Evolutionary conservation across 768 basidiomycete species (phyloP), one percentile per base, ranked within the genome.

Genomic region (Thelephora aurantiotincta): DNA sequence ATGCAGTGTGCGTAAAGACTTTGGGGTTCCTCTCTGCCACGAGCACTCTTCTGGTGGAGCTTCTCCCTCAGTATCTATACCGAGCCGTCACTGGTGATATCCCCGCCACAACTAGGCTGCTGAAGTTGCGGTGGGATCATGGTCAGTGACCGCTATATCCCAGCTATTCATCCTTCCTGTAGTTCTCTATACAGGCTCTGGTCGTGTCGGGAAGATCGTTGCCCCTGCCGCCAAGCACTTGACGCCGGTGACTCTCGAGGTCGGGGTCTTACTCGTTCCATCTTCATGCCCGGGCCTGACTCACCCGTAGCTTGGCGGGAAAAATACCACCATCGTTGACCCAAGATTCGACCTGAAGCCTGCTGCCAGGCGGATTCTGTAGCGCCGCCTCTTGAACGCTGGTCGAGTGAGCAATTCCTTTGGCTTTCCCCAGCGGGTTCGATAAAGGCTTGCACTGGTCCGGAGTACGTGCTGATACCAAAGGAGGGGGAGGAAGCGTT

Each of bases 301-400:
- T 9, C 26, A 4, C 5, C 26, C 9, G 26, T 9, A 30, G 26
- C 35, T 55, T 36, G 46, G 48, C 52, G 65, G 86, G 20, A 87
- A 89, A 60, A 78, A 74, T 1, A 86, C 87, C 1, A 83, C 78
- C 16, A 67, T 90, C 51, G 65, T 92, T 38, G 83, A 89, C 59
- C 70, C 82, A 0, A 69, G 66, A 18, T 77, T 74, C 47, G 80
- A 91, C 57, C 63, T 90, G 44, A 68, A 77, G 48, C 63, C 70
- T 4, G 71, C 80, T 0, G 83, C 84, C 2, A 72, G 71, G 37
- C 72, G 88, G n/a, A 68, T 92, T 38, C 60, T 89, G 33, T 90
- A 85, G 84, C 86, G 86, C n/a, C 87, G 87, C 55, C 63, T 66
- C 43, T 63, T 70, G 34, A 92, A 92, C 54, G 77, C 75, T 0